Base-by-base conservation (phyloP, 148 eudicot species). In the Amaranthus palmeri region DNA sequence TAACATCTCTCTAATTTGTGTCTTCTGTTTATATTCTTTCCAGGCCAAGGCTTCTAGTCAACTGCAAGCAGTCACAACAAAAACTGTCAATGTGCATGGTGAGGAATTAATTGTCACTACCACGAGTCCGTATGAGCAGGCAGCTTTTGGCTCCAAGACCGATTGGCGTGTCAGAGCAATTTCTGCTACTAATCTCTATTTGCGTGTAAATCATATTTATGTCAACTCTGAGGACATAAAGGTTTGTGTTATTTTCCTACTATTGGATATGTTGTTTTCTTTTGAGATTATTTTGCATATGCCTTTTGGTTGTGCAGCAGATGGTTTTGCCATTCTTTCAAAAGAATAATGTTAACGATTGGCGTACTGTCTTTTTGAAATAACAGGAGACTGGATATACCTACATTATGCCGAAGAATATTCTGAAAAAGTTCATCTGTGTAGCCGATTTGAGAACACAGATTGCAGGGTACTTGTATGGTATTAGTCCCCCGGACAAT, bases 151-250 rank as follows among this genome's bases (percentile, higher is more conserved):
- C 57, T 88, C 97, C 8, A 96, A 92, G 82, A 96, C 99, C 60
- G 99, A 96, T 85, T 96, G 99, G 99, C 96, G 97, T 86, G 99
- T 96, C 74, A 83, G 99, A 79, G 99, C 97, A 61, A 96, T 96
- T 61, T 96, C 99, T 71, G 99, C 99, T 7, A 96, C 99, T 61
- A 96, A 96, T 77, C 97, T 96, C 64, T 89, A 96, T 81, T 96
- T 96, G 58, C 90, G 99, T 54, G 99, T 96, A 59, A 92, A 96
- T 80, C 99, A 96, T 77, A 96, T 96, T 47, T 96, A 96, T 71
- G 99, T 96, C 12, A 96, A 92, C 78, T 96, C 99, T 5, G 99
- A 96, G 81, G 99, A 96, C 80, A 96, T 92, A 59, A 96, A 96
- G 97, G 98, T 93, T 71, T n/a, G 78, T 57, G 45, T 68, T 61